These are phyloP conservation scores for Didymella sp. DNA, from an alignment of 2,329 filamentous ascomycete species.

Conservation along the genomic window DNA sequence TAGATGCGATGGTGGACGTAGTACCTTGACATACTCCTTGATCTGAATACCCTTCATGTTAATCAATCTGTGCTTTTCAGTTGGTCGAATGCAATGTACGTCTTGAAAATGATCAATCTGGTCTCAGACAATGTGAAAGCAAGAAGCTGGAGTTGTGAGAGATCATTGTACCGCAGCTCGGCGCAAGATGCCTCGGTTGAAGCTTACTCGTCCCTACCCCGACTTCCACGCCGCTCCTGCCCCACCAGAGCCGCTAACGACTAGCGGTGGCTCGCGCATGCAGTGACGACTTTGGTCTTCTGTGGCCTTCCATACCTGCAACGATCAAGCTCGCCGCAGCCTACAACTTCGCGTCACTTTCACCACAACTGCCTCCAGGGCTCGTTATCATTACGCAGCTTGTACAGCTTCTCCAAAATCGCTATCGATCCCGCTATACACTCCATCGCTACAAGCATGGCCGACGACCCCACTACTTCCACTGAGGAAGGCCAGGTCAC, in stretches of 20 bases:
- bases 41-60: slow-evolving; percentile 78
- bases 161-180: slow-evolving; percentile 9
- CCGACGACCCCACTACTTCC: slow-evolving; percentile 64
- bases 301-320: slow-evolving; percentile 37
- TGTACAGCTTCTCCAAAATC: background rate
- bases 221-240: slow-evolving; percentile 16
- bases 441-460: slow-evolving; percentile 57
- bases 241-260: slow-evolving; percentile 25
- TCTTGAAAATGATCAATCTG: background rate
- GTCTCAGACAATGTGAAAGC: background rate
- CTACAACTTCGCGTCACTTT: background rate
- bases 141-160: background rate
- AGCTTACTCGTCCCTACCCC: slow-evolving; percentile 21
- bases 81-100: background rate
- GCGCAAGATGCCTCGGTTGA: slow-evolving; percentile 29
- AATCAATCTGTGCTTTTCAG: background rate
- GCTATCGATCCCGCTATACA: slow-evolving; percentile 4
- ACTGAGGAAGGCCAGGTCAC: slow-evolving; percentile 78
- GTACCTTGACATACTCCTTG: slow-evolving; percentile 75
- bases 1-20: slow-evolving; percentile 8
- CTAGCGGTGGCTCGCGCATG: slow-evolving; percentile 16
- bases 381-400: slow-evolving; percentile 17
- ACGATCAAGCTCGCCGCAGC: slow-evolving; percentile 23
- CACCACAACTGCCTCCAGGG: slow-evolving; percentile 6
- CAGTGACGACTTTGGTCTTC: slow-evolving; percentile 34